phyloP scores from a whole-genome alignment of 2,329 filamentous ascomycete genomes.

The Cercospora zeae-maydis region DNA sequence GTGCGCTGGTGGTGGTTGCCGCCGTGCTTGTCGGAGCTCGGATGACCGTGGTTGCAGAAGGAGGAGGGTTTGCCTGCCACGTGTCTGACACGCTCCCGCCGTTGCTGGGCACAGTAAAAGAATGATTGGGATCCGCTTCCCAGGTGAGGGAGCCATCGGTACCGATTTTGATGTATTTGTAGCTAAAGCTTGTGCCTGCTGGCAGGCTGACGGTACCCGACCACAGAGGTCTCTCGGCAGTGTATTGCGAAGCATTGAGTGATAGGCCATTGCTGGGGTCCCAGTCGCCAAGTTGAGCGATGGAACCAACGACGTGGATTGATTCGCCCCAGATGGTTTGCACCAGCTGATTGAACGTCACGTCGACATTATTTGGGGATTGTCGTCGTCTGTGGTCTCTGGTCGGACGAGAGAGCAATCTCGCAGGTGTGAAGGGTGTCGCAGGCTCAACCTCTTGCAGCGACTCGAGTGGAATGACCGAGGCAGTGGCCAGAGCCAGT shows the following conservation, averaged over 20 bases:
- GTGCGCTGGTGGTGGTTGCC: constrained; percentile 19
- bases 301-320: constrained; percentile 62
- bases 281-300: constrained; percentile 60
- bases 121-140: constrained; percentile 57
- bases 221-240: constrained; percentile 60
- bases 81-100: constrained; percentile 40
- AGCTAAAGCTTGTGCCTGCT: constrained; percentile 51
- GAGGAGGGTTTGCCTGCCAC: constrained; percentile 35
- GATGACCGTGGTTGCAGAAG: constrained; percentile 6
- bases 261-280: constrained; percentile 51
- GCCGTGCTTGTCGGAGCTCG: constrained; percentile 14
- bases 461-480: constrained; percentile 15
- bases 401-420: constrained; percentile 10
- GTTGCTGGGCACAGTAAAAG: constrained; percentile 40
- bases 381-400: constrained; percentile 6
- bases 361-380: constrained; percentile 46
- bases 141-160: constrained; percentile 56
- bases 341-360: constrained; percentile 61
- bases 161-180: constrained; percentile 62
- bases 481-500: constrained; percentile 17
- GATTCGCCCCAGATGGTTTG: constrained; percentile 60
- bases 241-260: constrained; percentile 59
- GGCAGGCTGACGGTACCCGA: constrained; percentile 53
- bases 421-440: constrained; percentile 7
- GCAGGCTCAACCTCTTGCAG: constrained; percentile 13